Conservation (phyloP, 768 basidiomycete genomes). For the Rhizopogon rudus region DNA sequence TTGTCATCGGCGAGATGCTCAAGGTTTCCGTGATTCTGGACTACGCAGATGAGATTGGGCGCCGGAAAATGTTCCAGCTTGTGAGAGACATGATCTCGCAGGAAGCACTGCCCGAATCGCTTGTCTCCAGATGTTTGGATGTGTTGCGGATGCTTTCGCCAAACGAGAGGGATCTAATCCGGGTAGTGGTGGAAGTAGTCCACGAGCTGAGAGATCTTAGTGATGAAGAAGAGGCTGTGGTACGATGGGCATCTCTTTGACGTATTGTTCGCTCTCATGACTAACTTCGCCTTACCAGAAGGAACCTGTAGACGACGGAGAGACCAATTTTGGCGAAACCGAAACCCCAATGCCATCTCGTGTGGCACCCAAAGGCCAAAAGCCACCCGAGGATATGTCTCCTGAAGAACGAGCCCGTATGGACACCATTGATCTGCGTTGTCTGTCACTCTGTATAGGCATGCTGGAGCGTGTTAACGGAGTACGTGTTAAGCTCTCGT, state of each 20-base stretch:
- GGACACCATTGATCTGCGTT: conserved; percentile 68
- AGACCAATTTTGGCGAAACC: conserved; percentile 29
- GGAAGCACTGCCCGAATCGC: conserved; percentile 58
- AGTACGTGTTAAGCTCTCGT: conserved; percentile 37
- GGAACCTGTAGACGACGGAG: conserved; percentile 26
- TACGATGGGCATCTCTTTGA: conserved; percentile 3
- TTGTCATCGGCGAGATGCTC: conserved; percentile 78
- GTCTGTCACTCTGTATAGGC: conserved; percentile 71
- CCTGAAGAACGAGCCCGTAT: conserved; percentile 54
- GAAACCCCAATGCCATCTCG: conserved; percentile 22
- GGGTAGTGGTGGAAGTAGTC: conserved; percentile 84
- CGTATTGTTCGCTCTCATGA: not conserved
- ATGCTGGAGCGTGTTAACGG: conserved; percentile 85
- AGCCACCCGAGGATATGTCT: conserved; percentile 39
- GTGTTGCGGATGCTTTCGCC: conserved; percentile 68
- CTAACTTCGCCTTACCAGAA: conserved; percentile 8
- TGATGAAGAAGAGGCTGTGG: conserved; percentile 36
- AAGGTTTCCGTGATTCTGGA: conserved; percentile 76
- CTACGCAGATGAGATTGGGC: conserved; percentile 88
- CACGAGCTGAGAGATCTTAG: conserved; percentile 60
- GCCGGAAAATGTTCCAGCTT: conserved; percentile 82
- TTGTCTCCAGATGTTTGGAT: conserved; percentile 77
- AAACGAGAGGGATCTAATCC: conserved; percentile 80
- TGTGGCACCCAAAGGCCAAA: conserved; percentile 20
- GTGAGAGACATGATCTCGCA: conserved; percentile 83